Conservation (phyloP, 306 rosid species). For the Cicer cuneatum region DNA sequence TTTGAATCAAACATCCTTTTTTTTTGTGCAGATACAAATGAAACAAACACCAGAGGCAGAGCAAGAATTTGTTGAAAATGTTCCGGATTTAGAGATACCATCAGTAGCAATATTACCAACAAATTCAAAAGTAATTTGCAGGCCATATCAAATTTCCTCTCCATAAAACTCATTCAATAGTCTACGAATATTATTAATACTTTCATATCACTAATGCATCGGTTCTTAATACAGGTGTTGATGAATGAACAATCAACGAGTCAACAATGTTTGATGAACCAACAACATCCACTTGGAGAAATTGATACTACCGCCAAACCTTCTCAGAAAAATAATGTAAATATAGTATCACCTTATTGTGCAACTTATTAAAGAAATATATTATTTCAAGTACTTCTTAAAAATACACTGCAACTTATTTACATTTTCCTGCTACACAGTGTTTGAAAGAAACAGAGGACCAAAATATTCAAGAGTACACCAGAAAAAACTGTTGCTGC, state of each 20-base stretch:
- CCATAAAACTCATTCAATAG: not conserved
- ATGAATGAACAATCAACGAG: not conserved
- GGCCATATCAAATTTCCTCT: not conserved
- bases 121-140: not conserved
- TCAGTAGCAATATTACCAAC: not conserved
- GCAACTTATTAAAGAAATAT: not conserved
- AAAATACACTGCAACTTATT: too few species aligned
- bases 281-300: not conserved
- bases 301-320: not conserved
- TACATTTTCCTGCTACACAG: too few species aligned
- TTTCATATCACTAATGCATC: not conserved
- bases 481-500: not conserved
- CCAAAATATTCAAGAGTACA: too few species aligned
- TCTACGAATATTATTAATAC: not conserved
- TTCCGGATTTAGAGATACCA: not conserved
- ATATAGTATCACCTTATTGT: too few species aligned
- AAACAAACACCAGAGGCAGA: constrained; percentile 26
- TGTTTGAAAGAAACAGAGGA: too few species aligned
- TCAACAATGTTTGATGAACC: not conserved
- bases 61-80: constrained; percentile 6
- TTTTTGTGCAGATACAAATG: not conserved
- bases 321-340: too few species aligned
- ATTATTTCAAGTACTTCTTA: not conserved
- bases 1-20: not conserved
- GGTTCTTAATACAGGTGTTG: not conserved